A percentile compares a stretch with the other conserved stretches of the same genome.
Conservation (phyloP, 2,329 filamentous ascomycete species). For the Teratosphaeriaceae sp. region DNA sequence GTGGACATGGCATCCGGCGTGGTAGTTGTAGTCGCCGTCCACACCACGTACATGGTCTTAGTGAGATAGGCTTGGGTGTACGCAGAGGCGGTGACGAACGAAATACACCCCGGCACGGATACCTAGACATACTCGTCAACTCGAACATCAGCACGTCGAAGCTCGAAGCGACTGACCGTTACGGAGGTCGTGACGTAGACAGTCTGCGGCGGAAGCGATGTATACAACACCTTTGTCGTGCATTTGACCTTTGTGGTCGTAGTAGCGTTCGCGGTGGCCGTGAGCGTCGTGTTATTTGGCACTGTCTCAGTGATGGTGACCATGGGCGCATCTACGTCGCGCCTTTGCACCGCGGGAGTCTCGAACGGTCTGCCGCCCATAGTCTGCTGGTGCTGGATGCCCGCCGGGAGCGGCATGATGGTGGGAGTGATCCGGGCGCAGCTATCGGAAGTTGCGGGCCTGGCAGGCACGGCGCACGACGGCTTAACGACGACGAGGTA, state of each 20-base stretch:
- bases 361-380: too few relatives aligned
- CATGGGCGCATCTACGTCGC: conserved; percentile 1
- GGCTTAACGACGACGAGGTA: background rate
- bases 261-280: background rate
- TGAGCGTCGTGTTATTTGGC: background rate
- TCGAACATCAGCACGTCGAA: background rate
- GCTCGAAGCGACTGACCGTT: background rate
- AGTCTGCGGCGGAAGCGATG: conserved; percentile 1
- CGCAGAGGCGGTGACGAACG: background rate
- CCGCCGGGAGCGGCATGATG: background rate
- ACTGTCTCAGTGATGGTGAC: background rate
- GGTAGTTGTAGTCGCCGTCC: conserved; percentile 1
- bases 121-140: background rate
- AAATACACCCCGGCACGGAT: too few relatives aligned
- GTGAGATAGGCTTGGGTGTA: conserved; percentile 1
- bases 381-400: background rate
- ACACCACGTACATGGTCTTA: background rate
- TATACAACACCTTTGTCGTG: background rate
- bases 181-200: background rate
- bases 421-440: background rate
- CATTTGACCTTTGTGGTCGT: background rate
- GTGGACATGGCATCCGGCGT: background rate
- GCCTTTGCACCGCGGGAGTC: too few relatives aligned
- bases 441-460: background rate
- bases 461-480: background rate